Evolutionary conservation across 352 stramenopile species (phyloP), one percentile per base, ranked within the genome.

Genomic region (Phytophthora ohioensis): DNA sequence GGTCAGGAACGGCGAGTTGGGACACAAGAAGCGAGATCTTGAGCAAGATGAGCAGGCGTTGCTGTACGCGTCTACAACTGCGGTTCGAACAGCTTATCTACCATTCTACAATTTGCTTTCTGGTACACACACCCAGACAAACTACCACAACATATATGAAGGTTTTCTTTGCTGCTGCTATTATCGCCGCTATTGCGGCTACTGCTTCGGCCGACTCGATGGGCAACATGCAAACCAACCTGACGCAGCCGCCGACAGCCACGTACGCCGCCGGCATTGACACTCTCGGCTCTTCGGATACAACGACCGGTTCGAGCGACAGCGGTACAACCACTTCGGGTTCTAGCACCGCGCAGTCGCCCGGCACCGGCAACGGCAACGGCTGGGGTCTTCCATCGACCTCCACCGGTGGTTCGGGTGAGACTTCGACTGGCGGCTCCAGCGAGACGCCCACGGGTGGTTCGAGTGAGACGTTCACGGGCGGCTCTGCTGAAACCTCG

Each of bases 81-180:
- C 17, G 17, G 46, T 17, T 27, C 39, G 43, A 35, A 17, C 21
- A 49, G 13, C 2, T 21, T 21, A 17, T 57, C 1, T 49, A n/a
- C 12, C 63, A 76, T 76, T 76, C 57, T 72, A 59, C 49, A 71
- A 71, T 61, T 76, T 68, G 43, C 56, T 42, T 64, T 61, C 53
- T 61, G 35, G 49, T 52, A 21, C 17, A 48, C 42, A 45, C 56
- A 76, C n/a, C 52, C 62, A 67, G 47, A 63, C 32, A 47, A 60
- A 60, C 34, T 48, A 51, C 53, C 3, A 49, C 27, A 59, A 67
- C 43, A 55, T 43, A 59, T 27, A 76, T 76, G 68, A 76, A 76
- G 57, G 36, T 68, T 64, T 60, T 76, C 43, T 64, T 64, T 54
- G 53, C 31, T 17, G 51, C 51, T 31, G 63, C 63, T 59, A 21